Conservation (phyloP, 176 grass and related monocot genomes). For the Thinopyrum elongatum region DNA sequence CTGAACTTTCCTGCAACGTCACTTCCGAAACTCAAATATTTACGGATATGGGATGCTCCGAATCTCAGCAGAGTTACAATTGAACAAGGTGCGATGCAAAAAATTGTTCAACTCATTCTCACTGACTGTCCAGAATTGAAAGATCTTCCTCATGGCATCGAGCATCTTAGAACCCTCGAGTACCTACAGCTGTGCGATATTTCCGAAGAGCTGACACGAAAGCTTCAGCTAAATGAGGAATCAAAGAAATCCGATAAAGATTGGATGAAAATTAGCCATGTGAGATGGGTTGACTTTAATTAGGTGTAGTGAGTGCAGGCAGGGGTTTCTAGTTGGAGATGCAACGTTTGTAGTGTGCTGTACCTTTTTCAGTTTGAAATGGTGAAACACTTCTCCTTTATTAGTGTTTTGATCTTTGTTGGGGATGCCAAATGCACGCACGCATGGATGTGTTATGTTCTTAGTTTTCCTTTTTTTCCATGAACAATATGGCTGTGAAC, state of each 20-base stretch:
- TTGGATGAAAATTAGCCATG: not conserved
- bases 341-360: too few relatives aligned
- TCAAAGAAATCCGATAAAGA: not conserved
- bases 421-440: too few relatives aligned
- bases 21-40: not conserved
- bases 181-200: accelerated
- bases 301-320: not conserved
- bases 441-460: too few relatives aligned
- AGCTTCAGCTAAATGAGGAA: not conserved
- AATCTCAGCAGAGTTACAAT: constrained; percentile 23
- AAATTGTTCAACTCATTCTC: not conserved
- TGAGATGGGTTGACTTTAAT: not conserved
- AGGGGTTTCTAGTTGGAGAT: not conserved
- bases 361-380: too few relatives aligned
- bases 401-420: too few relatives aligned
- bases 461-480: too few relatives aligned
- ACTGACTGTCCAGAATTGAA: not conserved
- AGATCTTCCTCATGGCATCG: not conserved
- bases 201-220: not conserved
- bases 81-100: not conserved
- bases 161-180: not conserved
- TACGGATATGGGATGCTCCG: not conserved
- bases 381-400: too few relatives aligned
- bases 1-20: not conserved
- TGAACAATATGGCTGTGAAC: too few relatives aligned